Base-by-base conservation (phyloP, 805 yeast species). In the Candida insectalens region DNA sequence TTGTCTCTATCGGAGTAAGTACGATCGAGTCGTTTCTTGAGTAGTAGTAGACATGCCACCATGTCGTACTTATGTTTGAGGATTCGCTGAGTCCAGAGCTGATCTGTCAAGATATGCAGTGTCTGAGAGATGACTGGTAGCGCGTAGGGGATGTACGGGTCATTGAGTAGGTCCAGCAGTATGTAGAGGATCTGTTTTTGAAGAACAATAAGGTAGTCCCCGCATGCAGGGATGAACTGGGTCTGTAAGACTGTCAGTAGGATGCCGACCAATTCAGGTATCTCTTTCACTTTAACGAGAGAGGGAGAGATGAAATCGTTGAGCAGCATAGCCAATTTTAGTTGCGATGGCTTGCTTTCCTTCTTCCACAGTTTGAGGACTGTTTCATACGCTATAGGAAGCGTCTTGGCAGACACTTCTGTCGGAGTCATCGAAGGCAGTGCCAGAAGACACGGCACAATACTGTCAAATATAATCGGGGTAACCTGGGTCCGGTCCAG, bases 351-450 rank as follows among this genome's bases (percentile, higher is more conserved):
- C 8, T 34, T 26, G 6, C 44, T 39, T 13, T 29, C 30, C 20
- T 35, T 37, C 1, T 5, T 4, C 25, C 39, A 33, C 10, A 55
- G 27, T 2, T 34, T 28, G 2, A 51, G 23, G 6, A 43, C 31
- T 1, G 53, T 33, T 10, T 43, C 33, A 27, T 56, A 56, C 1
- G 57, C 47, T 9, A 36, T 13, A 2, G 47, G 45, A 3, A 56
- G 36, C 2, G 54, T 39, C 7, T 17, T 2, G 2, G 30, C 19
- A 6, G 55, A 47, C 22, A 47, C 44, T 2, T 34, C 35, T 5
- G 33, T 40, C 1, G 60, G 53, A 3, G 58, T 53, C 13, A 50
- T 43, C 5, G 50, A 30, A 3, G 61, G 61, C 23, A 56, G 39
- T 4, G 55, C 41, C 20, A 56, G 32, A 10, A 56, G 30, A 22